Percentiles rank a stretch among this genome's conserved stretches.
Conservation (phyloP, 2,329 filamentous ascomycete genomes). For the Sclerotiophoma versabilis region DNA sequence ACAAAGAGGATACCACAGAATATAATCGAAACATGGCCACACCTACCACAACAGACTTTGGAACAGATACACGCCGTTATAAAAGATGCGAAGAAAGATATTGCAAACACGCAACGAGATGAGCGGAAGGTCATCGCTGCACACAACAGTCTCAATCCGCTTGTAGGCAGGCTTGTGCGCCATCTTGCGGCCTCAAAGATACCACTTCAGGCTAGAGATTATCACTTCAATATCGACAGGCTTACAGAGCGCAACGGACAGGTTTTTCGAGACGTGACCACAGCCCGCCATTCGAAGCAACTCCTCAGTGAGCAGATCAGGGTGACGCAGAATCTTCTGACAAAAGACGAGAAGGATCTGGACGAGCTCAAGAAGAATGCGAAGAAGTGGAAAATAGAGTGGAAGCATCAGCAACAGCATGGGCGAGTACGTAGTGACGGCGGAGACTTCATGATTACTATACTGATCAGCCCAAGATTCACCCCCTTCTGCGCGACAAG, state of each 20-base stretch:
- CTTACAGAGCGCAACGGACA: constrained; percentile 64
- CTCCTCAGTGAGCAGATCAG: constrained; percentile 66
- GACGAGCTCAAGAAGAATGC: constrained; percentile 39
- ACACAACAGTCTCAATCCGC: constrained; percentile 61
- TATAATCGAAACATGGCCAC: constrained; percentile 57
- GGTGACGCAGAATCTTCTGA: constrained; percentile 56
- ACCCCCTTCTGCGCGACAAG: constrained; percentile 40
- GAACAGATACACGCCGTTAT: constrained; percentile 64
- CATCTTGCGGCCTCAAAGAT: constrained; percentile 71
- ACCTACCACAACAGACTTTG: constrained; percentile 63
- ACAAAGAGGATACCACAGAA: constrained; percentile 48
- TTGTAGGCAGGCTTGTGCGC: constrained; percentile 63
- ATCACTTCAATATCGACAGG: constrained; percentile 70
- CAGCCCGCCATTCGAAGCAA: constrained; percentile 67
- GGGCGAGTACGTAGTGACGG: constrained; percentile 32
- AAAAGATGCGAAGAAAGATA: constrained; percentile 65
- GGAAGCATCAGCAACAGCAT: constrained; percentile 42
- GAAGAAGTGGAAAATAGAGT: constrained; percentile 38
- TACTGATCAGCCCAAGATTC: constrained; percentile 36
- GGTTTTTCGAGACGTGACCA: constrained; percentile 61
- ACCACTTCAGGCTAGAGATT: constrained; percentile 61
- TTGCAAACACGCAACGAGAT: constrained; percentile 63
- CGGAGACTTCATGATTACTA: constrained; percentile 18
- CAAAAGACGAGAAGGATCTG: constrained; percentile 38
- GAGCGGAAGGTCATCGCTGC: constrained; percentile 60